Base-by-base conservation (phyloP, 2,329 filamentous ascomycete genomes). In the Ceratocystis eucalypticola region DNA sequence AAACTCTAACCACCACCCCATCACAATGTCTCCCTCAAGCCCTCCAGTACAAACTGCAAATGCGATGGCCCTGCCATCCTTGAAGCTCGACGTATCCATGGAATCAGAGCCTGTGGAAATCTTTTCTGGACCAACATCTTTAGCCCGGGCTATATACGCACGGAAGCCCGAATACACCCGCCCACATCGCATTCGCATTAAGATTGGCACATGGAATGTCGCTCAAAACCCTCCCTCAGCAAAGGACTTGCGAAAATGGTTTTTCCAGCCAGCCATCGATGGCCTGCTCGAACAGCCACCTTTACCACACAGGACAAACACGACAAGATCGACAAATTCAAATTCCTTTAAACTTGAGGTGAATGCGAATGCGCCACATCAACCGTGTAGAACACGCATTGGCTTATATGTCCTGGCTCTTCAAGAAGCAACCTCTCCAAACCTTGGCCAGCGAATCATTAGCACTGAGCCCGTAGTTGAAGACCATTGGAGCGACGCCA, bases 121-220 rank as follows among this genome's bases (percentile, higher is more conserved):
- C 1, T 70, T 72, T n/a, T 74, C 79, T 15, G 79, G 77, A 46
- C 82, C 81, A 0, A 79, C 81, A 65, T 86, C 84, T 2, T 80
- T 88, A n/a, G 83, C 83, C 59, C 79, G 78, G 69, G 83, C 84
- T 37, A 79, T 97, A 48, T 83, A 87, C 72, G 85, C 88, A 48
- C 84, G 94, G 65, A 84, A 86, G 71, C 77, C 83, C 62, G 92
- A 97, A 74, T 99, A 92, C 74, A 87, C 88, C 30, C 84, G 86
- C 46, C 83, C 86, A 55, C 86, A 86, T 73, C 82, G 82, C 63
- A 84, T 96, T 71, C 87, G 86, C 70, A 83, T 99, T 75, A 96
- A 96, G 76, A 82, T 99, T 64, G 94, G 93, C 53, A 88, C 89
- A 0, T 99, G 94, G 94, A 99, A 99, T 75, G 90, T 96, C 17